Evolutionary conservation across 169 alveolate species (phyloP), one percentile per base, ranked within the genome.

Genomic region (Babesia divergens): DNA sequence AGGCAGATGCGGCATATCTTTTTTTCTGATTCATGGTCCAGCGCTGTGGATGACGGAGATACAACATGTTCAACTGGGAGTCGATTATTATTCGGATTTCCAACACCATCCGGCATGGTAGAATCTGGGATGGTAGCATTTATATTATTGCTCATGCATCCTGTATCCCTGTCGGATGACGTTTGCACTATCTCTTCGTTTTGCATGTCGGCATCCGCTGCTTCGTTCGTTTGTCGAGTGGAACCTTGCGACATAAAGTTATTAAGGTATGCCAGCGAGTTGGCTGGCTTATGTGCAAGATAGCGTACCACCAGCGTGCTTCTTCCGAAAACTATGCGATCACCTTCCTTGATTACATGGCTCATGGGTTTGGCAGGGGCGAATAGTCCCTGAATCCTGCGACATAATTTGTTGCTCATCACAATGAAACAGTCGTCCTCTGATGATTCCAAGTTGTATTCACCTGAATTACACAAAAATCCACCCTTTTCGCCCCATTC

Each of bases 1-100:
- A 95, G 83, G 55, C 98, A 95, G 46, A 95, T 93, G 66, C 97
- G 84, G 71, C 98, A 95, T 20, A 52, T 40, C 24, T 49, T 58
- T 5, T 14, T 22, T 22, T 44, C 60, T 24, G n/a, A 1, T 13
- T 3, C 68, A n/a, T n/a, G n/a, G n/a, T n/a, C n/a, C n/a, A n/a
- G n/a, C n/a, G n/a, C n/a, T n/a, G n/a, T n/a, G n/a, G n/a, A n/a
- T n/a, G n/a, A n/a, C n/a, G n/a, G n/a, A n/a, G n/a, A n/a, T n/a
- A n/a, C n/a, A n/a, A n/a, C n/a, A n/a, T n/a, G n/a, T n/a, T n/a
- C n/a, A n/a, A n/a, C n/a, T n/a, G n/a, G n/a, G n/a, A n/a, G n/a
- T n/a, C n/a, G n/a, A n/a, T n/a, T n/a, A n/a, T n/a, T n/a, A n/a
- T n/a, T n/a, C n/a, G n/a, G n/a, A n/a, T n/a, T n/a, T n/a, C n/a